Evolutionary conservation across 2,329 filamentous ascomycete species (phyloP).

Genomic region (Colletotrichum cereale): DNA sequence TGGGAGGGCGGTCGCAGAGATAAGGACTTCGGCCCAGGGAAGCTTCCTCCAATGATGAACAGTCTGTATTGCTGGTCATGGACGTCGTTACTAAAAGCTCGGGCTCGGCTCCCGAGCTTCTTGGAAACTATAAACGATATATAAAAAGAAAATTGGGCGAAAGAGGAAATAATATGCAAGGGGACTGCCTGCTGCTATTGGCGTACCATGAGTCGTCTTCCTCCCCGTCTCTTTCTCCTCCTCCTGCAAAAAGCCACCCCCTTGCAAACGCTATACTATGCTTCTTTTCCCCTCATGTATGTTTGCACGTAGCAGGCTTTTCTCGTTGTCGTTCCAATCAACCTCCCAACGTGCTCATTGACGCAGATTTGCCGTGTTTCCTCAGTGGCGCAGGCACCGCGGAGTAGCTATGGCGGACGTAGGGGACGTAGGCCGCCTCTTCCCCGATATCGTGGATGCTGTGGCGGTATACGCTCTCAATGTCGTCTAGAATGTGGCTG

Average conservation of each 20-base stretch:
- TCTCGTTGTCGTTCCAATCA: constrained; percentile 4
- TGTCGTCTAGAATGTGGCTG: constrained; percentile 26
- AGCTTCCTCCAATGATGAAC: not conserved
- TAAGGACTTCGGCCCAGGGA: not conserved
- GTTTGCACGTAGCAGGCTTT: not conserved
- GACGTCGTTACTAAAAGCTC: constrained; percentile 12
- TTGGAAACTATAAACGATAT: not conserved
- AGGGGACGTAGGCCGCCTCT: constrained; percentile 8
- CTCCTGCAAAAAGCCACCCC: not conserved
- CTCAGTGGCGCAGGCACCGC: constrained; percentile 11
- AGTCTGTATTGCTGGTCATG: constrained; percentile 23
- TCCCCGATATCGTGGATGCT: constrained; percentile 22
- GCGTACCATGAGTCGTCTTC: constrained; percentile 23
- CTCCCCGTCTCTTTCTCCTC: not conserved
- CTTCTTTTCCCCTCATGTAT: not conserved
- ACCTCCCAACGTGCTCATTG: constrained; percentile 27
- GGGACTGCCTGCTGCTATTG: constrained; percentile 20
- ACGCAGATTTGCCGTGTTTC: constrained; percentile 27
- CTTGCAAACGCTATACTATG: constrained; percentile 15
- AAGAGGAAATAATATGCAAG: constrained; percentile 27
- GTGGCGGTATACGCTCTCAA: constrained; percentile 18
- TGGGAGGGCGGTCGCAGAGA: constrained; percentile 17
- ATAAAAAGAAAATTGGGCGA: constrained; percentile 5
- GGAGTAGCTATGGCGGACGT: constrained; percentile 8
- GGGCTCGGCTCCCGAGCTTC: constrained; percentile 29